Percentiles rank a stretch among this genome's conserved stretches.
phyloP scores from a whole-genome alignment of 345 rosid species.

The Ceriops tagal region DNA sequence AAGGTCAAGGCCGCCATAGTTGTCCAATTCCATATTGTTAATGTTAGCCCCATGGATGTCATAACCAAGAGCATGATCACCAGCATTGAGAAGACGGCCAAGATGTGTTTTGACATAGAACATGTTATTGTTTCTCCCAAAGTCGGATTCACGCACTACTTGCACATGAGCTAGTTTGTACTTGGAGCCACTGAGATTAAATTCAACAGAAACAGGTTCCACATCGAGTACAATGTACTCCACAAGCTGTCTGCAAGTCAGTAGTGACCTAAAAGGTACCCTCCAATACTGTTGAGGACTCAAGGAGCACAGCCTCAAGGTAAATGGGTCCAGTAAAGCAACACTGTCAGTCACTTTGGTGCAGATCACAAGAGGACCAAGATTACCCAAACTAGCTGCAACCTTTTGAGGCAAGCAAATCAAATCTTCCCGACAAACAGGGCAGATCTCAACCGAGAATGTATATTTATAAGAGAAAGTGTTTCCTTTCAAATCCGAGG shows the following conservation, averaged over 20 bases:
- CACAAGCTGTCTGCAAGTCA: slow-evolving; percentile 48
- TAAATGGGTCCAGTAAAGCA: slow-evolving; percentile 45
- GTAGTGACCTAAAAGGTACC: slow-evolving; percentile 36
- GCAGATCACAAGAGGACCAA: slow-evolving; percentile 57
- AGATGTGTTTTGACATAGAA: slow-evolving; percentile 47
- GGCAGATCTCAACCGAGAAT: slow-evolving; percentile 54
- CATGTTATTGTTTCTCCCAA: slow-evolving; percentile 36
- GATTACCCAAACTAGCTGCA: slow-evolving; percentile 44
- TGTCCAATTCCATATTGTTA: slow-evolving; percentile 48
- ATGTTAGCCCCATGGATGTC: slow-evolving; percentile 46
- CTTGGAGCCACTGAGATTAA: slow-evolving; percentile 41
- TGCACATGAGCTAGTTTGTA: slow-evolving; percentile 44
- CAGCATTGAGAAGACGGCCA: slow-evolving; percentile 49
- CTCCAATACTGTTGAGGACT: slow-evolving; percentile 51
- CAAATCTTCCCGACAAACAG: slow-evolving; percentile 58
- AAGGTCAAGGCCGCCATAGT: slow-evolving; percentile 27
- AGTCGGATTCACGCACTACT: slow-evolving; percentile 47
- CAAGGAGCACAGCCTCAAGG: slow-evolving; percentile 46
- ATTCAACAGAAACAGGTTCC: slow-evolving; percentile 33
- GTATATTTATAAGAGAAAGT: slow-evolving; percentile 50
- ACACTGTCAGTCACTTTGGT: slow-evolving; percentile 50
- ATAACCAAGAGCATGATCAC: slow-evolving; percentile 53
- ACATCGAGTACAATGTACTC: slow-evolving; percentile 54
- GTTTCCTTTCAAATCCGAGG: slow-evolving; percentile 50
- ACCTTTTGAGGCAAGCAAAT: slow-evolving; percentile 41